These are phyloP conservation scores for Houttuynia cordata DNA, from an alignment of 164 flowering plant genomes.

Conservation along the genomic window DNA sequence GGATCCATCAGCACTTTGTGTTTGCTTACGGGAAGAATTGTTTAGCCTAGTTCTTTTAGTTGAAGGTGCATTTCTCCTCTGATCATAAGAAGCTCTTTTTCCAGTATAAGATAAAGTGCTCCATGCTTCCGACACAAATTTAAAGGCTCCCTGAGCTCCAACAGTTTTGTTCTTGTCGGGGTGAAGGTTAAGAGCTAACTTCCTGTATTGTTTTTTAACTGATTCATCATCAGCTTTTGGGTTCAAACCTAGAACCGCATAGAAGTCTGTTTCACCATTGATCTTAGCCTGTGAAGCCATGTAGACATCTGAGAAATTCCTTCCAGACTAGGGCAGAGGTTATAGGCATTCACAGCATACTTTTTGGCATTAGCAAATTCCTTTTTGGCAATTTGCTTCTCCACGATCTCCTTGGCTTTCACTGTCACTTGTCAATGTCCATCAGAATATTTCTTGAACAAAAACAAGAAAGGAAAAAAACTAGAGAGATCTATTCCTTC, in stretches of 20 bases:
- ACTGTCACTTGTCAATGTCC: conserved; percentile 43
- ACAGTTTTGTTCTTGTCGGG: conserved; percentile 86
- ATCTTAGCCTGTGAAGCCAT: conserved; percentile 22
- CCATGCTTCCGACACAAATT: conserved; percentile 80
- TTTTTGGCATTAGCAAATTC: conserved; percentile 32
- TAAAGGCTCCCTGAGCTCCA: conserved; percentile 94
- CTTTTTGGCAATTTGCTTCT: conserved; percentile 18
- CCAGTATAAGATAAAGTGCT: conserved; percentile 61
- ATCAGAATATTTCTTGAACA: conserved; percentile 13
- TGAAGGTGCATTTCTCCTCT: conserved; percentile 28
- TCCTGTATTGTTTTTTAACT: conserved; percentile 66
- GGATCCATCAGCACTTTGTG: too few relatives aligned
- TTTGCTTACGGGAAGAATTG: conserved; percentile 11
- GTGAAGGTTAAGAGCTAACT: conserved; percentile 73
- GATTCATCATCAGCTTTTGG: conserved; percentile 57
- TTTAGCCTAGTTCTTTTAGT: conserved; percentile 10
- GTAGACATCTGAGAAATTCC: conserved; percentile 42
- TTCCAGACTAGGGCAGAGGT: conserved; percentile 39
- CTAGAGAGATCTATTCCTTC: not conserved
- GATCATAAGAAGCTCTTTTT: conserved; percentile 48
- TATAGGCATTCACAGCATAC: conserved; percentile 63
- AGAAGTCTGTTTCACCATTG: conserved; percentile 43
- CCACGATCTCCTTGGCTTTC: conserved; percentile 41
- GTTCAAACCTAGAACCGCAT: conserved; percentile 59
- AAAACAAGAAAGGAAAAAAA: not conserved